Evolutionary conservation across 2,329 filamentous ascomycete species (phyloP).

Genomic region (Dryadomyces quercivorus): DNA sequence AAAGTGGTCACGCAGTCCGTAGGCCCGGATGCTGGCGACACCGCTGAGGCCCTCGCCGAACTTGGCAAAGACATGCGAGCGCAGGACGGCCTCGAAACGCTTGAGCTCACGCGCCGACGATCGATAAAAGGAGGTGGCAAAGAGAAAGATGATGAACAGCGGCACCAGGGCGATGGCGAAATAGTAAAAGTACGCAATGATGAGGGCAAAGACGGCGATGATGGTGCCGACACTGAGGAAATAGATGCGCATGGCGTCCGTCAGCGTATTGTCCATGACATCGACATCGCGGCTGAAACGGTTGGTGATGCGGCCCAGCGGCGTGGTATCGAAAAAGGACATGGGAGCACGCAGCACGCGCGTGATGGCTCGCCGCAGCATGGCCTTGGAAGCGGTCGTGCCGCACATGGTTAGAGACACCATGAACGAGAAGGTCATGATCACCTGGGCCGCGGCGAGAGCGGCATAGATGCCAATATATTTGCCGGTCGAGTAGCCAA

Average conservation of each 20-base stretch:
- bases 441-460: slow-evolving; percentile 57
- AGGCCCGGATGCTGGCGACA: slow-evolving; percentile 76
- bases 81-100: slow-evolving; percentile 79
- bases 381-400: slow-evolving; percentile 67
- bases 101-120: slow-evolving; percentile 89
- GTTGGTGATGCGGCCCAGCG: slow-evolving; percentile 88
- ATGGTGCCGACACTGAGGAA: slow-evolving; percentile 77
- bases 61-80: slow-evolving; percentile 78
- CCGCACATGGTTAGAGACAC: slow-evolving; percentile 66
- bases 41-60: slow-evolving; percentile 83
- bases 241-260: slow-evolving; percentile 87
- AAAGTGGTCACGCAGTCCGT: slow-evolving; percentile 70
- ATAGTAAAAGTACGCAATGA: slow-evolving; percentile 92
- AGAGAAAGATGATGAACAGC: slow-evolving; percentile 64
- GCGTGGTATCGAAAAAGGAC: slow-evolving; percentile 96
- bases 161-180: slow-evolving; percentile 54
- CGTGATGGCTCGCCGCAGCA: slow-evolving; percentile 70
- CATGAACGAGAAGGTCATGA: slow-evolving; percentile 72
- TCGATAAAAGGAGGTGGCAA: slow-evolving; percentile 79
- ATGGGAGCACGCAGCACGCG: slow-evolving; percentile 62
- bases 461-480: slow-evolving; percentile 66
- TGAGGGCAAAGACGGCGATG: slow-evolving; percentile 70
- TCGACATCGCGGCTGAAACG: slow-evolving; percentile 93
- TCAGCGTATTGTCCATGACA: slow-evolving; percentile 88
- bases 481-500: slow-evolving; percentile 48